Conservation (phyloP, 176 grass and related monocot species). For the Microstegium vimineum region DNA sequence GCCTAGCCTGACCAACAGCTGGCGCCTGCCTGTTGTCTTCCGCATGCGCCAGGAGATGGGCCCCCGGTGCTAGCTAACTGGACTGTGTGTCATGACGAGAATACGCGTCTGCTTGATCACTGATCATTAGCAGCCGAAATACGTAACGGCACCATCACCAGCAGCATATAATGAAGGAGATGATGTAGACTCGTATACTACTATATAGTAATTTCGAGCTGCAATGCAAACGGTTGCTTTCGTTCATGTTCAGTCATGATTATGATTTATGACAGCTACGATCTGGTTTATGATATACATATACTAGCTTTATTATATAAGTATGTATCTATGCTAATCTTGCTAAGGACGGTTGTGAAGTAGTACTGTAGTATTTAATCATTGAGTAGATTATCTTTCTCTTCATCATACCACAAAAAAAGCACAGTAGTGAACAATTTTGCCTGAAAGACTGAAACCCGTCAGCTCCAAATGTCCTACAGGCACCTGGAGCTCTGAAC, state of each 20-base stretch:
- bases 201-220: neutral
- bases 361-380: neutral
- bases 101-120: neutral
- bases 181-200: neutral
- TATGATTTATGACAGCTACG: neutral
- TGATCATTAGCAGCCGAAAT: neutral
- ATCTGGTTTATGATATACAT: neutral
- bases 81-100: conserved; percentile 5
- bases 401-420: neutral
- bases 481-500: conserved; percentile 9
- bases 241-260: neutral
- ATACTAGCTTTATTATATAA: neutral
- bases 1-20: conserved; percentile 30
- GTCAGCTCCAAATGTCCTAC: neutral
- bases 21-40: conserved; percentile 39
- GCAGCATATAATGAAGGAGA: neutral
- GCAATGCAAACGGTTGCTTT: neutral
- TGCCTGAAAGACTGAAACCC: neutral
- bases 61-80: neutral
- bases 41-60: neutral
- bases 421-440: neutral
- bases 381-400: neutral
- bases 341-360: neutral
- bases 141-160: neutral
- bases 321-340: neutral